Conservation (phyloP, 1,139 yeast species). For the Diutina pseudorugosa region DNA sequence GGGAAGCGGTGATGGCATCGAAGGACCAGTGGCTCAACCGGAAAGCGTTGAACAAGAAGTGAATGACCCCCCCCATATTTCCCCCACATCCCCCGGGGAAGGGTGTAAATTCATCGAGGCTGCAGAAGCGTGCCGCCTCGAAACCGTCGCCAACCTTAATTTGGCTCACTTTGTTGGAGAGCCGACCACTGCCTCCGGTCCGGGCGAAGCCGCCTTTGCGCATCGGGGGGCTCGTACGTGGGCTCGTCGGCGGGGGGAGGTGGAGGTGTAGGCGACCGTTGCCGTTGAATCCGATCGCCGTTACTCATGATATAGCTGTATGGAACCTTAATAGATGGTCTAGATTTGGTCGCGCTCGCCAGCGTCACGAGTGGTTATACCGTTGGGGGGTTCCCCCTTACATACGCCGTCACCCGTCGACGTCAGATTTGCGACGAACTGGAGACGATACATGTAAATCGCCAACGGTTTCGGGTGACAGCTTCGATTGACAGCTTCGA, state of each 20-base stretch:
- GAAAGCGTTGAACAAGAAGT: conserved; percentile 33
- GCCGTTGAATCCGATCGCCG: not conserved
- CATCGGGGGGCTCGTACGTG: too few species aligned
- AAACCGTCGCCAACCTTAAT: not conserved
- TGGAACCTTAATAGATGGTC: not conserved
- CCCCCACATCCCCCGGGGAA: not conserved
- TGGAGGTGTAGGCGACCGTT: not conserved
- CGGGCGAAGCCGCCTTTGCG: not conserved
- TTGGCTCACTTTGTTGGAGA: not conserved
- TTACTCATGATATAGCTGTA: not conserved
- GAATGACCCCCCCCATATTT: not conserved
- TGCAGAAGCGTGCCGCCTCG: not conserved
- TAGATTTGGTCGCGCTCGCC: not conserved
- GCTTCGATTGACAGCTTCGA: too few species aligned
- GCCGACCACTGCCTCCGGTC: not conserved
- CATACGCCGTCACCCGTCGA: not conserved
- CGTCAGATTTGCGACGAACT: too few species aligned
- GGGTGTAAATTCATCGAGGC: not conserved
- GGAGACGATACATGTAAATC: too few species aligned
- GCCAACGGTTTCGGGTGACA: too few species aligned
- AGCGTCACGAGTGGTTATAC: not conserved
- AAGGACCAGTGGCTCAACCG: conserved; percentile 53
- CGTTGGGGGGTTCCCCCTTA: not conserved
- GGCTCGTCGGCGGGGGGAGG: not conserved
- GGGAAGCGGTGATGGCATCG: conserved; percentile 28